Evolutionary conservation across 306 rosid genomes (phyloP).

Genomic region (Psophocarpus tetragonolobus): DNA sequence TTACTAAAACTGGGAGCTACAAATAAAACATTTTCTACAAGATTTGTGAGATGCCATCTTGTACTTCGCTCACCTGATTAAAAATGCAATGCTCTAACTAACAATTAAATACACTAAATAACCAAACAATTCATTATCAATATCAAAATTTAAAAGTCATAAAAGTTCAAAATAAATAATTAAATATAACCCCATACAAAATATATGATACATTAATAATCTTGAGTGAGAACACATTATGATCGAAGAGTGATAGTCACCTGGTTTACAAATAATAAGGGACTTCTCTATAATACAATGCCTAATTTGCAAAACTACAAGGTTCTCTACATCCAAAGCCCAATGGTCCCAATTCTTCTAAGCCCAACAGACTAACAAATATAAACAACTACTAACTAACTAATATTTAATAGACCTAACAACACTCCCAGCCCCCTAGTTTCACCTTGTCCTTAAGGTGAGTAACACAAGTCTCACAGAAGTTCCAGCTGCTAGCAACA

Average conservation of each 20-base stretch:
- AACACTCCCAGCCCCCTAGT: background rate
- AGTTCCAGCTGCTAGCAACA: background rate
- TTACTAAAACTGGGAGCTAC: background rate
- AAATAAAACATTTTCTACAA: background rate
- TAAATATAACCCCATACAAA: background rate
- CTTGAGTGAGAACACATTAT: background rate
- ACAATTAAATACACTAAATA: background rate
- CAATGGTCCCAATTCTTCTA: background rate
- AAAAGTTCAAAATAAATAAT: background rate
- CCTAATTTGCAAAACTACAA: background rate
- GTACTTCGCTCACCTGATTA: background rate
- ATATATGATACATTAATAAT: constrained; percentile 13
- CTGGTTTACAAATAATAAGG: background rate
- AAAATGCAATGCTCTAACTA: background rate
- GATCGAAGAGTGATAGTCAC: background rate
- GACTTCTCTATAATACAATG: background rate
- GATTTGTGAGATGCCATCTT: background rate
- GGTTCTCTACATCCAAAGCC: background rate
- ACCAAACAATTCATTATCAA: background rate
- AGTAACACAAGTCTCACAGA: background rate
- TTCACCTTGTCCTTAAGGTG: background rate
- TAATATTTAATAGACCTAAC: background rate
- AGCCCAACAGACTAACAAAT: background rate
- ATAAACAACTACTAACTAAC: background rate
- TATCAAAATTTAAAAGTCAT: background rate